phyloP scores from a whole-genome alignment of 495 filamentous ascomycete species.

The Lasiosphaeris hirsuta region DNA sequence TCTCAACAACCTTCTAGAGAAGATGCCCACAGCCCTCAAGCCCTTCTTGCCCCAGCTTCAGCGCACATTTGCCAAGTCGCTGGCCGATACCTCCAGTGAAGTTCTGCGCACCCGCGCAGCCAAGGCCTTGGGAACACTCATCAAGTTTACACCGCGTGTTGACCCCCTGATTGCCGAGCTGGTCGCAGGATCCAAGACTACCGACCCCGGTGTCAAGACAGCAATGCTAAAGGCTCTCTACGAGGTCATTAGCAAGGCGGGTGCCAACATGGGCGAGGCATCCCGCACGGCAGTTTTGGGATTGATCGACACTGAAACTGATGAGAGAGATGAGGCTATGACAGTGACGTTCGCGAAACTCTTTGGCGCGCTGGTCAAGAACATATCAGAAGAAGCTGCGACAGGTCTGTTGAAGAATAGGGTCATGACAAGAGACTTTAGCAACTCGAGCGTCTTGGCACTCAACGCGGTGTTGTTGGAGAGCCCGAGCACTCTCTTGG shows the following conservation, averaged over 20 bases:
- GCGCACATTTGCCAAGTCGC: conserved; percentile 90
- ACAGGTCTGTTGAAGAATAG: conserved; percentile 73
- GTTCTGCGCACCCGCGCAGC: conserved; percentile 81
- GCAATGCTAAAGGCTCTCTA: conserved; percentile 97
- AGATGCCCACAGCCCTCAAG: conserved; percentile 93
- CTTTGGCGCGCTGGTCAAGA: conserved; percentile 83
- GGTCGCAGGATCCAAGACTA: conserved; percentile 87
- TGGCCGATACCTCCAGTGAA: conserved; percentile 91
- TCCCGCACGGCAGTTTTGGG: conserved; percentile 77
- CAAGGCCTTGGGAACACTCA: conserved; percentile 93
- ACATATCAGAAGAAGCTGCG: conserved; percentile 65
- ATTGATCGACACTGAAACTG: conserved; percentile 80
- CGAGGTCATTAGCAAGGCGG: conserved; percentile 93
- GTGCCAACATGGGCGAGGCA: conserved; percentile 86
- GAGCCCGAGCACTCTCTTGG: conserved; percentile 62
- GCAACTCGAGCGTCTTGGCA: conserved; percentile 64
- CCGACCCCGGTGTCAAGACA: conserved; percentile 82
- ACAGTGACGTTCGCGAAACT: conserved; percentile 84
- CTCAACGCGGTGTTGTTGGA: conserved; percentile 87
- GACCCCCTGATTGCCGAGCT: conserved; percentile 84
- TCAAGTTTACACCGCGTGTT: conserved; percentile 92
- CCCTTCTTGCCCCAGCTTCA: conserved; percentile 97
- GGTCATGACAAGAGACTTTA: conserved; percentile 68
- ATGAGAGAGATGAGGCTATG: conserved; percentile 70
- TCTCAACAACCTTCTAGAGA: conserved; percentile 90